Conservation (phyloP, 2,329 filamentous ascomycete species). For the Exophiala aquamarina region DNA sequence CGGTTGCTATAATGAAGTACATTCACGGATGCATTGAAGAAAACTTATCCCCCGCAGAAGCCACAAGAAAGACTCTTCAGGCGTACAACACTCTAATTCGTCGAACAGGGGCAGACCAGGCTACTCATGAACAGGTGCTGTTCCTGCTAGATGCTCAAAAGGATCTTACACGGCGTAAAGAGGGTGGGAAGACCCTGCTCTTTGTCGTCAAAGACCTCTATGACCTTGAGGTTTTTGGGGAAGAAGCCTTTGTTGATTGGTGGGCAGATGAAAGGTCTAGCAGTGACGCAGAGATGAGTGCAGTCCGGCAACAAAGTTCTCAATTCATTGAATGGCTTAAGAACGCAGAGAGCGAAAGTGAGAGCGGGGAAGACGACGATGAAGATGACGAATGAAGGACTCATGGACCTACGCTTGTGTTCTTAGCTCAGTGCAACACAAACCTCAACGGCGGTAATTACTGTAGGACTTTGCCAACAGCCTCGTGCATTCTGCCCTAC, state of each 20-base stretch:
- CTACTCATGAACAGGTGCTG: slow-evolving; percentile 72
- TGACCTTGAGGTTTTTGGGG: slow-evolving; percentile 78
- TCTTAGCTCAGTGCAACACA: no score
- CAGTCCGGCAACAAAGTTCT: slow-evolving; percentile 70
- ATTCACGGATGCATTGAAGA: slow-evolving; percentile 68
- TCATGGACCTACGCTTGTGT: no score
- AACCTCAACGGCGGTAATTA: no score
- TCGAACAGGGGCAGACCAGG: slow-evolving; percentile 59
- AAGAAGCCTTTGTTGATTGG: slow-evolving; percentile 86
- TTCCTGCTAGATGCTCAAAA: slow-evolving; percentile 80
- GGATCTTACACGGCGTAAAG: slow-evolving; percentile 67
- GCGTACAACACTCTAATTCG: slow-evolving; percentile 63
- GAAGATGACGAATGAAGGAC: slow-evolving; percentile 63
- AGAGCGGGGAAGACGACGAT: slow-evolving; percentile 64
- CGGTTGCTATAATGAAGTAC: slow-evolving; percentile 79
- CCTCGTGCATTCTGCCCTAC: no score
- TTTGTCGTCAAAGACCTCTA: slow-evolving; percentile 83
- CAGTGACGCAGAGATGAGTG: slow-evolving; percentile 67
- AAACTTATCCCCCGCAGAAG: slow-evolving; percentile 59
- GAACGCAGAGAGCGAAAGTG: slow-evolving; percentile 69
- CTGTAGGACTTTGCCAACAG: no score
- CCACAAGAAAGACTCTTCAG: slow-evolving; percentile 63
- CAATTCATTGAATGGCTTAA: slow-evolving; percentile 82
- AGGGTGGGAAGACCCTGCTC: slow-evolving; percentile 68
- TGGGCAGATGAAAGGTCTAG: slow-evolving; percentile 74